phyloP scores from a whole-genome alignment of 228 moss, liverwort and hornwort species.

The Sphagnum fallax region DNA sequence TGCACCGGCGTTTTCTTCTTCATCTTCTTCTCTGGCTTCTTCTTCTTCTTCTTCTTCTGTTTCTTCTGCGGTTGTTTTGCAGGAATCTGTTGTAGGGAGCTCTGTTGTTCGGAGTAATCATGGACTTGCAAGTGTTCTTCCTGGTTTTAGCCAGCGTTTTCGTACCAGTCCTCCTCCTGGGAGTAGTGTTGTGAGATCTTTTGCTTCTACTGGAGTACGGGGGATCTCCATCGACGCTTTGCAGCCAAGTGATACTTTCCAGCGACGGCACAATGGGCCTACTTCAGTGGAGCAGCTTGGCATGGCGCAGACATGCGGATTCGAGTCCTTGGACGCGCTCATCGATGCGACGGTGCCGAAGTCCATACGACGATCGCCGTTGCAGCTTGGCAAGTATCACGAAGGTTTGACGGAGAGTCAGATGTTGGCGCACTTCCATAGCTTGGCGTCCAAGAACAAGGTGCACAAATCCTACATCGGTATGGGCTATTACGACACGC shows the following conservation, averaged over 20 bases:
- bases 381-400: constrained; percentile 62
- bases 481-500: constrained; percentile 90
- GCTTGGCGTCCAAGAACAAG: constrained; percentile 66
- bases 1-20: no score
- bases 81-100: no score
- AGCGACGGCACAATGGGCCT: constrained; percentile 76
- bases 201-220: constrained; percentile 30
- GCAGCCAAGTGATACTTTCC: constrained; percentile 84
- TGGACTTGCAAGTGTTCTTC: no score
- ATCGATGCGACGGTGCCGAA: constrained; percentile 86
- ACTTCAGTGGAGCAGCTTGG: constrained; percentile 53
- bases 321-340: constrained; percentile 52
- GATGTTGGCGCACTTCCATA: constrained; percentile 70
- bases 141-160: no score
- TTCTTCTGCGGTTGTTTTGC: no score
- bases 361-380: constrained; percentile 55
- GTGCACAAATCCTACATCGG: constrained; percentile 73
- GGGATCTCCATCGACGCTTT: constrained; percentile 67
- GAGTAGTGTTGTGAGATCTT: no score
- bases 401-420: constrained; percentile 85
- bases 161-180: no score
- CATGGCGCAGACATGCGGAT: constrained; percentile 80
- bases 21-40: no score
- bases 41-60: no score
- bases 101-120: no score